These are phyloP conservation scores for Talaromyces sp. DNA, from an alignment of 2,329 filamentous ascomycete species.

Conservation along the genomic window DNA sequence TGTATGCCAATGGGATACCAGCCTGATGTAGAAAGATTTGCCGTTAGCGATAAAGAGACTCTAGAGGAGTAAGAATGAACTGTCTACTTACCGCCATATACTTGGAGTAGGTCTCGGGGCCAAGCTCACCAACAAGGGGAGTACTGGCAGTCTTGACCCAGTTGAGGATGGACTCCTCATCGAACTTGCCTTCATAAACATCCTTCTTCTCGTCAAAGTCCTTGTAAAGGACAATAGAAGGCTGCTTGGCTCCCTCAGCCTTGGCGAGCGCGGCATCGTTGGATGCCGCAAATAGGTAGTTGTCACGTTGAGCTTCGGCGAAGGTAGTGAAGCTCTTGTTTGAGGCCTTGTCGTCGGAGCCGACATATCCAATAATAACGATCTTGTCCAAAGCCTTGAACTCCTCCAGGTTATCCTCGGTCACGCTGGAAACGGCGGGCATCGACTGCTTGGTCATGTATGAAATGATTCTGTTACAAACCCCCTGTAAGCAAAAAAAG, in stretches of 20 bases:
- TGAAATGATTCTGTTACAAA: slow-evolving; percentile 59
- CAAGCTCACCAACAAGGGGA: slow-evolving; percentile 91
- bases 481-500: neutral
- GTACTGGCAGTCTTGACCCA: slow-evolving; percentile 86
- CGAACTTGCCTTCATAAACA: slow-evolving; percentile 78
- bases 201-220: slow-evolving; percentile 95
- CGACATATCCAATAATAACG: slow-evolving; percentile 87
- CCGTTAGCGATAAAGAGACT: neutral
- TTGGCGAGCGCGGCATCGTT: slow-evolving; percentile 82
- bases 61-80: neutral
- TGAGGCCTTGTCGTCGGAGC: slow-evolving; percentile 75
- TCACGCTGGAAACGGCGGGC: slow-evolving; percentile 83
- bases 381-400: slow-evolving; percentile 99
- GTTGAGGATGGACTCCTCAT: slow-evolving; percentile 73
- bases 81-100: slow-evolving; percentile 75
- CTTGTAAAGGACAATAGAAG: slow-evolving; percentile 93
- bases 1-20: slow-evolving; percentile 91
- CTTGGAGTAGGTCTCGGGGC: slow-evolving; percentile 90
- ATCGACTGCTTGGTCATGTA: slow-evolving; percentile 99
- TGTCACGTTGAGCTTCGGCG: slow-evolving; percentile 79
- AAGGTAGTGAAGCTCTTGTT: slow-evolving; percentile 79
- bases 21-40: slow-evolving; percentile 50
- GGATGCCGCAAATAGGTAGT: slow-evolving; percentile 87
- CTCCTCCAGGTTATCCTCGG: slow-evolving; percentile 81
- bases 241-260: slow-evolving; percentile 85